Evolutionary conservation across 78 protist species (phyloP).

Genomic region (Tieghemostelium lacteum): DNA sequence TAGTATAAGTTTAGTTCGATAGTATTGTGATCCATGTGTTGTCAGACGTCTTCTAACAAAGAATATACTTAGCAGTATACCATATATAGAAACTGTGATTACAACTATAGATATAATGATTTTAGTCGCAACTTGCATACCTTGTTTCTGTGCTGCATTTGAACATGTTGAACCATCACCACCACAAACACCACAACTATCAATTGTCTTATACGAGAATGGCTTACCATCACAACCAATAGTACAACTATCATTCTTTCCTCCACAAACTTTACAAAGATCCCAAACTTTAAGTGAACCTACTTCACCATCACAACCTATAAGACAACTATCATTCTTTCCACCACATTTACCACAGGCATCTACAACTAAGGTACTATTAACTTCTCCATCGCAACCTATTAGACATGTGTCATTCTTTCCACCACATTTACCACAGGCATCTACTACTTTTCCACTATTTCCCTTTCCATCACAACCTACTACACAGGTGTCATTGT

Average conservation of each 20-base stretch:
- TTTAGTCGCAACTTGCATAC: background rate
- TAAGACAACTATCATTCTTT: background rate
- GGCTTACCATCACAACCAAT: constrained; percentile 60
- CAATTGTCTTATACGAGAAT: background rate
- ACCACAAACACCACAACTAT: constrained; percentile 82
- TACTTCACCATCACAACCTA: constrained; percentile 41
- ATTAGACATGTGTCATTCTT: constrained; percentile 52
- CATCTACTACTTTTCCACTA: constrained; percentile 9
- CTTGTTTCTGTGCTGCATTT: background rate
- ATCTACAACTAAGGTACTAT: constrained; percentile 7
- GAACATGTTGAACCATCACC: constrained; percentile 77
- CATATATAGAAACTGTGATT: constrained; percentile 22
- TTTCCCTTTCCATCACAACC: constrained; percentile 65
- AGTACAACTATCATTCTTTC: constrained; percentile 41
- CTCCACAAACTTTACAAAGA: constrained; percentile 67
- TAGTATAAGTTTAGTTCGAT: constrained; percentile 40
- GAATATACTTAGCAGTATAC: background rate
- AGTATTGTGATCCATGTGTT: constrained; percentile 51
- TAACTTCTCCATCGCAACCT: constrained; percentile 56
- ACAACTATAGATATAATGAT: constrained; percentile 2
- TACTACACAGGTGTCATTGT: constrained; percentile 41
- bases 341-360: constrained; percentile 59
- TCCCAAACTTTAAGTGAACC: background rate
- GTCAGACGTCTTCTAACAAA: background rate
- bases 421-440: constrained; percentile 85